Base-by-base conservation (phyloP, 1,284 basidiomycete genomes). In the Apiotrichum akiyoshidainum region DNA sequence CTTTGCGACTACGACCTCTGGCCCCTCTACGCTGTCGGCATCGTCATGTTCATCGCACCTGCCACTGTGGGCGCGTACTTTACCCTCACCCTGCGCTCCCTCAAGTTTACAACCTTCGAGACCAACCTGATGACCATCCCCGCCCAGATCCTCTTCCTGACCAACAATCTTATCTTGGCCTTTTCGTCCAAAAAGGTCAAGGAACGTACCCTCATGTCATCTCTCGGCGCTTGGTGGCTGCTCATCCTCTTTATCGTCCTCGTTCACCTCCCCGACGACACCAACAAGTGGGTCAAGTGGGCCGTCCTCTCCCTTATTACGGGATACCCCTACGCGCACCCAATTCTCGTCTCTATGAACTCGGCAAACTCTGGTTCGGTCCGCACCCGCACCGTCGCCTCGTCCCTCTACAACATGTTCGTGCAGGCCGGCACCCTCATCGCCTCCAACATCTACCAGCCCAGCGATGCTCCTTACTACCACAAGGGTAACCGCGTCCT, bases 1-100 rank as follows among this genome's bases (percentile, higher is more conserved):
- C 21, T 78, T 6, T 63, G 57, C 14, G 78, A 79, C 55, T 78
- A 69, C 49, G 76, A 80, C 51, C 63, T 80, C 10, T 78, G 70
- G 70, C 78, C 77, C 1, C 52, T 80, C 12, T 80, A 80, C 55
- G 22, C 74, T 7, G 57, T 79, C 8, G 64, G 74, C 39, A 37
- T 57, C 31, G 45, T 55, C 9, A 45, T 49, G 21, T 42, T 45
- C 17, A 59, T 60, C 16, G 53, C 57, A 0, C 46, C 41, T 31
- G 46, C n/a, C 2, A 70, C 73, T 7, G 65, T 73, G 19, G 40
- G 50, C 21, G 64, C 68, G n/a, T 70, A 71, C 57, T 66, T 69
- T 39, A 68, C 67, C 3, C 54, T 59, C 14, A 47, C 44, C 0
- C 42, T 59, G 21, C 42, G 50, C 33, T 34, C 21, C 1, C 46